These are phyloP conservation scores for Kingdonia uniflora DNA, from an alignment of 164 flowering plant genomes.

Conservation along the genomic window DNA sequence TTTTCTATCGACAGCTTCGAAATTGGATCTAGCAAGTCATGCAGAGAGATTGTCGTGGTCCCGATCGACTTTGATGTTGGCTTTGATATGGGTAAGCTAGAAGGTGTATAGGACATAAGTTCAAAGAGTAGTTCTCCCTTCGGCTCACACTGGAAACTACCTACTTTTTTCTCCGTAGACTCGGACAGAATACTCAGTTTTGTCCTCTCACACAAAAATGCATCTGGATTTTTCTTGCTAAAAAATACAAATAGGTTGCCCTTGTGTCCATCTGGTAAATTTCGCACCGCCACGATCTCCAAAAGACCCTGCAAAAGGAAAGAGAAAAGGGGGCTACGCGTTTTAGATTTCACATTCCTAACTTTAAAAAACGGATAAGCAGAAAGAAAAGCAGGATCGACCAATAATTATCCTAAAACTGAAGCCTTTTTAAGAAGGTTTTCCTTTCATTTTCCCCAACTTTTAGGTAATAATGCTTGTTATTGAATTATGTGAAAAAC, in stretches of 20 bases:
- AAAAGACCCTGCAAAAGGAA: slow-evolving; percentile 42
- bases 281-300: slow-evolving; percentile 62
- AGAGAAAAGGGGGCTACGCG: neutral
- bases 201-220: slow-evolving; percentile 38
- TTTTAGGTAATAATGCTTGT: too few relatives aligned
- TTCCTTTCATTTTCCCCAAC: too few relatives aligned
- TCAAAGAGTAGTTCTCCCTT: slow-evolving; percentile 59
- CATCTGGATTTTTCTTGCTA: slow-evolving; percentile 65
- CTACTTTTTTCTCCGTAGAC: slow-evolving; percentile 57
- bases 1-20: slow-evolving; percentile 51
- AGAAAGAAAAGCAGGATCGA: too few relatives aligned
- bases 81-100: slow-evolving; percentile 29
- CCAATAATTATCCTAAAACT: too few relatives aligned
- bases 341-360: too few relatives aligned
- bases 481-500: too few relatives aligned
- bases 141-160: slow-evolving; percentile 71
- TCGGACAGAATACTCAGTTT: slow-evolving; percentile 50
- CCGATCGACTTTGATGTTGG: slow-evolving; percentile 40
- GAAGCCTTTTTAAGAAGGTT: too few relatives aligned
- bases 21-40: slow-evolving; percentile 31
- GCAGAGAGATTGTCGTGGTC: slow-evolving; percentile 43
- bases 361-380: too few relatives aligned
- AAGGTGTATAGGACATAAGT: slow-evolving; percentile 36
- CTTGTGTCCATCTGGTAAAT: slow-evolving; percentile 53
- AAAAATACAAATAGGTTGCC: slow-evolving; percentile 47